Conservation (phyloP, 768 basidiomycete genomes). For the Phallus indusiatus region DNA sequence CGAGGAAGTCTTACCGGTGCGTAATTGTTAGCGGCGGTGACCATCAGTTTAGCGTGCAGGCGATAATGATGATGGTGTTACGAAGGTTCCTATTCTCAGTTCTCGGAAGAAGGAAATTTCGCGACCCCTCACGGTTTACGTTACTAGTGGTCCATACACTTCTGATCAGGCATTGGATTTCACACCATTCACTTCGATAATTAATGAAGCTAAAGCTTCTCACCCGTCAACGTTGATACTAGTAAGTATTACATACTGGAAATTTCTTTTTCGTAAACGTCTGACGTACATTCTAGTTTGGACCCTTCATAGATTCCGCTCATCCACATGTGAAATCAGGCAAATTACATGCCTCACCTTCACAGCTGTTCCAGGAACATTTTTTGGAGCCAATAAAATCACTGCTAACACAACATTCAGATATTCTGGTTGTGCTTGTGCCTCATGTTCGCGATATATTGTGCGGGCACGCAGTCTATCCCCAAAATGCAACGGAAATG, state of each 20-base stretch:
- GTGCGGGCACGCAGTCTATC: slow-evolving; percentile 73
- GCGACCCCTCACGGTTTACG: slow-evolving; percentile 49
- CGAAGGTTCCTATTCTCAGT: slow-evolving; percentile 55
- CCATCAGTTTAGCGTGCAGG: neutral
- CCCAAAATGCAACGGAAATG: slow-evolving; percentile 57
- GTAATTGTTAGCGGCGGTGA: slow-evolving; percentile 18
- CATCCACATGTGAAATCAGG: slow-evolving; percentile 73
- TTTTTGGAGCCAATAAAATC: slow-evolving; percentile 48
- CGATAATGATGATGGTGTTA: neutral
- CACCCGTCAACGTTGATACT: slow-evolving; percentile 75
- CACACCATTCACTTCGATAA: slow-evolving; percentile 55
- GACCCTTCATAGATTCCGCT: slow-evolving; percentile 79
- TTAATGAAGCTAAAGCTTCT: slow-evolving; percentile 47
- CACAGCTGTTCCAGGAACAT: slow-evolving; percentile 56
- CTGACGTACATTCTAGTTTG: slow-evolving; percentile 43
- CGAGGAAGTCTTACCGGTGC: slow-evolving; percentile 70
- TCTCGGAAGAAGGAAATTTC: slow-evolving; percentile 26
- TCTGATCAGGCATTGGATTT: slow-evolving; percentile 67
- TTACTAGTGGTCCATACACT: slow-evolving; percentile 85
- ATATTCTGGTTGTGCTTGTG: slow-evolving; percentile 65
- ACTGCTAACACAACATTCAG: slow-evolving; percentile 53
- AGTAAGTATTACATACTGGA: slow-evolving; percentile 31
- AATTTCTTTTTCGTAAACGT: neutral
- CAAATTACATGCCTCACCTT: slow-evolving; percentile 54
- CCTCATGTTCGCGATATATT: slow-evolving; percentile 79